Percentiles rank a stretch among this genome's conserved stretches.
Conservation (phyloP, 768 basidiomycete species). For the Boletus patriciae region DNA sequence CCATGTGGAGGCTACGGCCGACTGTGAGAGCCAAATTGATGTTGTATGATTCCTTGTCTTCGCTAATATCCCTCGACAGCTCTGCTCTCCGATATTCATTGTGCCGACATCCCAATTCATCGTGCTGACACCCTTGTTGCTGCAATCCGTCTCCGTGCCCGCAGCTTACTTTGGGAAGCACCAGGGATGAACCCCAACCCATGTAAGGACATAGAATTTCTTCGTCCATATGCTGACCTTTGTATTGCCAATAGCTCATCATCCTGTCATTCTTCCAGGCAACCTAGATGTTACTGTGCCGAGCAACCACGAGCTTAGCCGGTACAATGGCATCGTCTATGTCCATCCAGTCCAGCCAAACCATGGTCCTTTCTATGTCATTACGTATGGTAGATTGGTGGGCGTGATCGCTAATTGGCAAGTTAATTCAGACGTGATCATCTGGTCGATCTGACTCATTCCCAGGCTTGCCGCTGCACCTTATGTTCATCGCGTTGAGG, state of each 20-base stretch:
- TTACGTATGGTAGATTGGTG: neutral
- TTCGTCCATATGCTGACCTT: too few species aligned
- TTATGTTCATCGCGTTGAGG: too few species aligned
- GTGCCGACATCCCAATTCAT: neutral
- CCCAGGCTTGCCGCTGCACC: too few species aligned
- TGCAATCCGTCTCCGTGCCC: neutral
- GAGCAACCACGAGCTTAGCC: neutral
- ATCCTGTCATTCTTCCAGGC: neutral
- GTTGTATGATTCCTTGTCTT: too few species aligned
- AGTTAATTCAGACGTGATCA: too few species aligned
- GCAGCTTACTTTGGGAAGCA: neutral
- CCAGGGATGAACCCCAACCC: neutral
- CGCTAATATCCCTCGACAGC: neutral
- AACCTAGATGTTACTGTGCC: neutral
- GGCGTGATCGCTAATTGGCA: too few species aligned
- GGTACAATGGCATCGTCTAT: neutral
- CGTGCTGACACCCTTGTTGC: neutral
- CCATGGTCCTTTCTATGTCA: neutral
- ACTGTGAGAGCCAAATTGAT: too few species aligned
- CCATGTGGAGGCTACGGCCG: too few species aligned
- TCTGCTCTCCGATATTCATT: neutral
- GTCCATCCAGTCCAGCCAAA: neutral
- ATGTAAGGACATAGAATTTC: neutral
- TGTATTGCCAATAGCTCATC: neutral
- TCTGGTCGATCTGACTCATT: too few species aligned